These are phyloP conservation scores for Fusarium illudens DNA, from an alignment of 2,329 filamentous ascomycete genomes.

Conservation along the genomic window DNA sequence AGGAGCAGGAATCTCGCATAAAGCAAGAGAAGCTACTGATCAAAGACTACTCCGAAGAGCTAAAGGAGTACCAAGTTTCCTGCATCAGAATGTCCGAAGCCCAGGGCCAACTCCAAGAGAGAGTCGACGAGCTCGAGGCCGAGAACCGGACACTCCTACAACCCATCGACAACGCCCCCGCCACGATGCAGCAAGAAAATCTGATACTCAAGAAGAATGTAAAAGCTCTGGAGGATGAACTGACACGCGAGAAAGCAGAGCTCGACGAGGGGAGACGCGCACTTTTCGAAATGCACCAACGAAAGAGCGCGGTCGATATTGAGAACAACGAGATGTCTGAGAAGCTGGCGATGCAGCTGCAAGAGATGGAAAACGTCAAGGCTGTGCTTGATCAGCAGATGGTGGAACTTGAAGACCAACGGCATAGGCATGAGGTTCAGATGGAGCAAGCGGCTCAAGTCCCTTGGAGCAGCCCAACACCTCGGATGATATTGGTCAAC, in stretches of 20 bases:
- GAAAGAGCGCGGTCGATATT: not conserved
- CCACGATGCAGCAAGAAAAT: not conserved
- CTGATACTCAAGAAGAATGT: not conserved
- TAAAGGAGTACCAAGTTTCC: not conserved
- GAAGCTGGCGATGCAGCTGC: not conserved
- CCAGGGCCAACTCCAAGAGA: not conserved
- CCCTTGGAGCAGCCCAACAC: not conserved
- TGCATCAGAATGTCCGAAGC: not conserved
- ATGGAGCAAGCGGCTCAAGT: not conserved
- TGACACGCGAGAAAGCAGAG: not conserved
- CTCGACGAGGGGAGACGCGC: not conserved
- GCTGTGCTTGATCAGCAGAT: not conserved
- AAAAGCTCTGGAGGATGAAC: not conserved
- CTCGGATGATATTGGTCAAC: not conserved
- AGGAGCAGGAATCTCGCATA: not conserved
- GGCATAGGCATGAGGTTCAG: not conserved
- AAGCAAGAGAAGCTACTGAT: not conserved
- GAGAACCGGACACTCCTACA: not conserved
- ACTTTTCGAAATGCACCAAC: not conserved
- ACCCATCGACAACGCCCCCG: not conserved
- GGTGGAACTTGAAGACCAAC: not conserved
- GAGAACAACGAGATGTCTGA: not conserved
- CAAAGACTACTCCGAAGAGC: not conserved
- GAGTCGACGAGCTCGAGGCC: not conserved
- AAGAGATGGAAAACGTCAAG: not conserved